Conservation (phyloP, 2,329 filamentous ascomycete species). For the Fonsecaea nubica region DNA sequence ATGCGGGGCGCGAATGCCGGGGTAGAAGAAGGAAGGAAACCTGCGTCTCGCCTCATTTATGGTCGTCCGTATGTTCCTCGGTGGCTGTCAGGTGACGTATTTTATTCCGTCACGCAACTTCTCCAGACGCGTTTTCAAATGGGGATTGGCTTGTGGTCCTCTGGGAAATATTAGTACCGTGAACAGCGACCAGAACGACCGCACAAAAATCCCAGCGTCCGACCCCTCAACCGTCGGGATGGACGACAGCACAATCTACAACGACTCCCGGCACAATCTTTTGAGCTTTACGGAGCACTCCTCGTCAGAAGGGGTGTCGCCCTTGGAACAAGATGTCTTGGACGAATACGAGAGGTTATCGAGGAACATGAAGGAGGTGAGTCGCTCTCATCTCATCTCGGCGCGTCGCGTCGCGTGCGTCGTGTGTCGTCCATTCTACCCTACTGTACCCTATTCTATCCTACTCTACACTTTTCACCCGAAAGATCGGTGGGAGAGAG, state of each 20-base stretch:
- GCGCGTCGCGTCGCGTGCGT: too few relatives aligned
- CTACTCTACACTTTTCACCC: too few relatives aligned
- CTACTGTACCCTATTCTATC: too few relatives aligned
- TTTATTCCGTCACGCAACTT: too few relatives aligned
- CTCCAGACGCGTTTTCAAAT: neutral
- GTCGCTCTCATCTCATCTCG: slow-evolving; percentile 29
- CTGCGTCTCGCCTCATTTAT: neutral
- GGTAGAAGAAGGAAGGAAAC: neutral
- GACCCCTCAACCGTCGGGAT: slow-evolving; percentile 11
- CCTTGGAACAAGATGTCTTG: slow-evolving; percentile 90
- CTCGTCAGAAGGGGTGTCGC: slow-evolving; percentile 43
- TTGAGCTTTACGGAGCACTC: slow-evolving; percentile 29
- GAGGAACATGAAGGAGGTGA: slow-evolving; percentile 88
- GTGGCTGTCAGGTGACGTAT: too few relatives aligned
- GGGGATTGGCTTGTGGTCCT: too few relatives aligned
- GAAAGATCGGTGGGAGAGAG: too few relatives aligned
- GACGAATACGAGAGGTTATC: slow-evolving; percentile 90
- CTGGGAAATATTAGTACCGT: too few relatives aligned
- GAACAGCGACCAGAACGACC: too few relatives aligned
- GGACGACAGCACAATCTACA: slow-evolving; percentile 33
- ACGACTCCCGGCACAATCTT: slow-evolving; percentile 26
- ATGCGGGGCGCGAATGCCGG: neutral
- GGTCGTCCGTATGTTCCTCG: too few relatives aligned
- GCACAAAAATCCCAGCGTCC: too few relatives aligned
- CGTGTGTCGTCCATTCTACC: too few relatives aligned